Percentiles rank a stretch among this genome's conserved stretches.
Evolutionary conservation across 75 land plant genomes (phyloP).

Genomic region (Pinus tabuliformis): DNA sequence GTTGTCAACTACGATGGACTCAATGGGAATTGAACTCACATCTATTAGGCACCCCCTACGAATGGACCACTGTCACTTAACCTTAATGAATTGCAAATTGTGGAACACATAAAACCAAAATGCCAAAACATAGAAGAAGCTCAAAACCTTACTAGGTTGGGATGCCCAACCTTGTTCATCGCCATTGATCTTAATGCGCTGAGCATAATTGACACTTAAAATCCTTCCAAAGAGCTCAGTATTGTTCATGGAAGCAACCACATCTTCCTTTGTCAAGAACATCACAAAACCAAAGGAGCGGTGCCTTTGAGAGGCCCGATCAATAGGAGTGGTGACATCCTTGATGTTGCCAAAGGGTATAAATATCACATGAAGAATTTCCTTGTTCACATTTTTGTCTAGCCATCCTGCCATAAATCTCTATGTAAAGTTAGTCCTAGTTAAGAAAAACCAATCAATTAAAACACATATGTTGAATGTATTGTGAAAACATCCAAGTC

Average conservation of each 20-base stretch:
- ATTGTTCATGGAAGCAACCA: slow-evolving; percentile 91
- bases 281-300: slow-evolving; percentile 94
- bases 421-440: background rate
- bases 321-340: slow-evolving; percentile 91
- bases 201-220: slow-evolving; percentile 91
- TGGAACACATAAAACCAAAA: background rate
- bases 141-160: slow-evolving; percentile 67
- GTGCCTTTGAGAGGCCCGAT: slow-evolving; percentile 95
- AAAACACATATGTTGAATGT: too few species aligned
- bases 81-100: background rate
- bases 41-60: too few species aligned
- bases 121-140: background rate
- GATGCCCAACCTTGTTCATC: slow-evolving; percentile 99
- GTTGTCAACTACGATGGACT: too few species aligned
- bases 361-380: slow-evolving; percentile 82
- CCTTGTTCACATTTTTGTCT: slow-evolving; percentile 94
- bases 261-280: slow-evolving; percentile 88
- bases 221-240: slow-evolving; percentile 93
- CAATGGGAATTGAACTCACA: too few species aligned
- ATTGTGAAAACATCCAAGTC: background rate
- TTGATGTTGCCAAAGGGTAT: slow-evolving; percentile 96
- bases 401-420: slow-evolving; percentile 51
- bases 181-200: slow-evolving; percentile 90
- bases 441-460: background rate
- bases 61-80: background rate